Evolutionary conservation across 371 early-diverging fungal genomes (phyloP), one percentile per base, ranked within the genome.

Genomic region (Batrachochytrium dendrobatidis): DNA sequence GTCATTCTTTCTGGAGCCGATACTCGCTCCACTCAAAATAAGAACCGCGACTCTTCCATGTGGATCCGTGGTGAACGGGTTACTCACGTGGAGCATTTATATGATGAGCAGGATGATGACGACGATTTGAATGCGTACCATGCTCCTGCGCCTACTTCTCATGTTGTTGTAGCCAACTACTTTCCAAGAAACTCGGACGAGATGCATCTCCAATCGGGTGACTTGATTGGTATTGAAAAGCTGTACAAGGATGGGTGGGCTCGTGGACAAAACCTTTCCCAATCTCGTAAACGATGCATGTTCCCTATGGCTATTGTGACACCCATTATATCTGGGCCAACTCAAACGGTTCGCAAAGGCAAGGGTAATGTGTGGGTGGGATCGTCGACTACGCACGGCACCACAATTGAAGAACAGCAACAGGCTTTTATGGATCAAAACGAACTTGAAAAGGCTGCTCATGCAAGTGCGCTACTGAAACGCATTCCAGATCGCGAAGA

Each of bases 221-320:
- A 76, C 53, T 69, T 76, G 43, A 67, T 76, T 45, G 73, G 72
- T 48, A 69, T 76, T 31, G 76, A 76, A 59, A 50, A 61, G 25
- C 61, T 64, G 55, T 76, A 67, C 60, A 55, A 55, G 10, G 76
- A 76, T 61, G 73, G 73, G 15, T 76, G 73, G 74, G 73, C 73
- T 3, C 61, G 76, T 34, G 76, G 73, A 1, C 65, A 65, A 39
- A 66, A 64, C 62, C 69, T 75, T 48, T 65, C 73, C 0, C 71
- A 71, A 54, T 59, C 66, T 1, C 70, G 70, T 55, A 60, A 67
- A 55, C 68, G 76, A 32, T 69, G 69, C 17, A 33, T 62, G 26
- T 70, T 75, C 68, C 76, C 76, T n/a, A 48, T 75, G 6, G 61
- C 61, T 26, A 58, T 72, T n/a, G 34, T 72, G 24, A 67, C 67